Conservation (phyloP, 2,329 filamentous ascomycete genomes). For the Phialophora tarda region DNA sequence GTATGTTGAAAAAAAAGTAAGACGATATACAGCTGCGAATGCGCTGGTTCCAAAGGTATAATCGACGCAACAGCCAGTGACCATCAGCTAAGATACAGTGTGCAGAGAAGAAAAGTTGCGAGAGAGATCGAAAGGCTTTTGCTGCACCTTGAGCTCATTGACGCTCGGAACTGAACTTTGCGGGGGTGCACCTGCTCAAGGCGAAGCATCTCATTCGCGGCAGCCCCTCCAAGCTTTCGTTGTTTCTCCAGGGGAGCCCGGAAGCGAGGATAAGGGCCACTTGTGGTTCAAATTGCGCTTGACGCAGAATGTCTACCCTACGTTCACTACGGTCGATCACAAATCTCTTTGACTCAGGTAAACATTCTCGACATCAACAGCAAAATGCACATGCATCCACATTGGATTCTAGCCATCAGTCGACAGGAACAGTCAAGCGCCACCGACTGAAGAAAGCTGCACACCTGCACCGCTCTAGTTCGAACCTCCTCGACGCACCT, state of each 20-base stretch:
- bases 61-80: constrained; percentile 1
- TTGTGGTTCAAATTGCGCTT: not conserved
- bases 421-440: constrained; percentile 13
- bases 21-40: constrained; percentile 6
- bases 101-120: constrained; percentile 16
- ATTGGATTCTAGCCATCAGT: not conserved
- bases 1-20: constrained; percentile 9
- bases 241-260: constrained; percentile 4
- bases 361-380: constrained; percentile 16
- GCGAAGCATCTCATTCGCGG: constrained; percentile 15
- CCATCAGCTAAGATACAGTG: constrained; percentile 16
- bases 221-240: constrained; percentile 16
- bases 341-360: constrained; percentile 5
- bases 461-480: constrained; percentile 1
- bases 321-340: constrained; percentile 37
- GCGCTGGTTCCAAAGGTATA: constrained; percentile 18
- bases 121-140: not conserved
- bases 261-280: not conserved
- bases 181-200: constrained; percentile 15
- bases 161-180: constrained; percentile 3
- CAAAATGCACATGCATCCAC: constrained; percentile 9
- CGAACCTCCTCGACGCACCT: constrained; percentile 14
- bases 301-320: constrained; percentile 30
- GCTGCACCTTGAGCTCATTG: constrained; percentile 4
- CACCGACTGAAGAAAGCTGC: constrained; percentile 22